These are phyloP conservation scores for Furcasterigmium furcatum DNA, from an alignment of 2,329 filamentous ascomycete species.

Conservation along the genomic window DNA sequence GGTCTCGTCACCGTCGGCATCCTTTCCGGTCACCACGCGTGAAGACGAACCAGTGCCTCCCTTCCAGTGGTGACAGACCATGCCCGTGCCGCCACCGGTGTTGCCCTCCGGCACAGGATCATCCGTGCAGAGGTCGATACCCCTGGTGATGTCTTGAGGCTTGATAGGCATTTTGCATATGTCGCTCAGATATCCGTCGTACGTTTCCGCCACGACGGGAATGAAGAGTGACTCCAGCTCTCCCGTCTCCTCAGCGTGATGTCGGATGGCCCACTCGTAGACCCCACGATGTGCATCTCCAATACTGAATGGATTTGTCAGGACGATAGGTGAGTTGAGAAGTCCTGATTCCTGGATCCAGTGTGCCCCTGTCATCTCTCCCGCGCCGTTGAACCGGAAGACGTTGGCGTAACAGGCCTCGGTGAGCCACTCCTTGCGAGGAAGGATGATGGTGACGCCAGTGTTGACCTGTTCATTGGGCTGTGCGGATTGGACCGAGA, in stretches of 20 bases:
- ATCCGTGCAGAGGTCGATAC: slow-evolving; percentile 47
- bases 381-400: slow-evolving; percentile 62
- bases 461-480: slow-evolving; percentile 37
- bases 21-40: slow-evolving; percentile 46
- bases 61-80: slow-evolving; percentile 65
- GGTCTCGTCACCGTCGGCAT: slow-evolving; percentile 20
- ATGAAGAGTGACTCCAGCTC: slow-evolving; percentile 50
- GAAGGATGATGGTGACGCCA: slow-evolving; percentile 46
- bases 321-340: slow-evolving; percentile 54
- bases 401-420: slow-evolving; percentile 44
- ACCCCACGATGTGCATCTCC: slow-evolving; percentile 58
- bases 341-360: slow-evolving; percentile 61
- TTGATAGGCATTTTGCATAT: slow-evolving; percentile 51
- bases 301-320: slow-evolving; percentile 57
- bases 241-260: slow-evolving; percentile 36
- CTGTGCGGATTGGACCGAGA: slow-evolving; percentile 40
- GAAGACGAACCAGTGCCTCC: slow-evolving; percentile 63
- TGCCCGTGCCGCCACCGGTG: slow-evolving; percentile 64
- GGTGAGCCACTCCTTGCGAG: slow-evolving; percentile 38
- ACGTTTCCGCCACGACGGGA: slow-evolving; percentile 61
- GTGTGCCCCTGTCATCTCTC: slow-evolving; percentile 59
- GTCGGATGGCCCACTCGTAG: slow-evolving; percentile 49
- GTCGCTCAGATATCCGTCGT: slow-evolving; percentile 60
- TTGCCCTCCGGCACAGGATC: slow-evolving; percentile 58
- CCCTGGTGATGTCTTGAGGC: slow-evolving; percentile 48